phyloP scores from a whole-genome alignment of 2,329 filamentous ascomycete genomes.

The Neoascochyta sp. region DNA sequence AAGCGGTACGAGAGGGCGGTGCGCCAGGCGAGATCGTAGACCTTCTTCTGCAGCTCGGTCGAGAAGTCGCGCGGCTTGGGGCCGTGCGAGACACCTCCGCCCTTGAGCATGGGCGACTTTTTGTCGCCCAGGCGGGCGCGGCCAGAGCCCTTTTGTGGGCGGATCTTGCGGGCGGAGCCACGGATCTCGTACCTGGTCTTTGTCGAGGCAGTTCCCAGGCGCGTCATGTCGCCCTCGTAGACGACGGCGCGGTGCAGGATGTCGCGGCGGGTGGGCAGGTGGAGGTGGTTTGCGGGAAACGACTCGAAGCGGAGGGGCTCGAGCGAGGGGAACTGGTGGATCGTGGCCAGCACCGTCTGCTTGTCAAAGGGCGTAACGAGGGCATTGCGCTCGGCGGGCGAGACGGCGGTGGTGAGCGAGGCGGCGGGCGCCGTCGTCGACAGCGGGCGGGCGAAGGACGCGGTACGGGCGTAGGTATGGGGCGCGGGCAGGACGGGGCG shows the following conservation, averaged over 20 bases:
- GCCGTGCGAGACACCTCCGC: slow-evolving; percentile 87
- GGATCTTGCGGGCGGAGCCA: slow-evolving; percentile 77
- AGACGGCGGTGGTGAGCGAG: slow-evolving; percentile 42
- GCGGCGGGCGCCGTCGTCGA: slow-evolving; percentile 51
- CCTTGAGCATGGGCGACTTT: slow-evolving; percentile 76
- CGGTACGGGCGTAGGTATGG: slow-evolving; percentile 35
- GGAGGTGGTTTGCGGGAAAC: slow-evolving; percentile 78
- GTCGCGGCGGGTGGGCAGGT: slow-evolving; percentile 83
- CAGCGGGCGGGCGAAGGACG: slow-evolving; percentile 27
- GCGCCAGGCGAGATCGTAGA: slow-evolving; percentile 94
- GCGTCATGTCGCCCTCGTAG: slow-evolving; percentile 85
- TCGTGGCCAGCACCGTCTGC: slow-evolving; percentile 69
- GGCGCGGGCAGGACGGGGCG: slow-evolving; percentile 41
- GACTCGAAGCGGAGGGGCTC: slow-evolving; percentile 74
- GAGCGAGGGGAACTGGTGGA: slow-evolving; percentile 85
- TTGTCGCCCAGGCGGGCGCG: slow-evolving; percentile 72
- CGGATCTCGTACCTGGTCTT: slow-evolving; percentile 67
- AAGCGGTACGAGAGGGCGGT: slow-evolving; percentile 92
- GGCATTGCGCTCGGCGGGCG: slow-evolving; percentile 38
- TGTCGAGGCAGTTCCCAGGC: slow-evolving; percentile 66
- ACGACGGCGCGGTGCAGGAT: slow-evolving; percentile 88
- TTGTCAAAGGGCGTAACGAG: slow-evolving; percentile 30
- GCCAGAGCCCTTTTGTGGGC: slow-evolving; percentile 83
- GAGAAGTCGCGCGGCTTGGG: slow-evolving; percentile 88
- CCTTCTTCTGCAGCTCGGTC: slow-evolving; percentile 76